A percentile compares a stretch with the other conserved stretches of the same genome.
Evolutionary conservation across 176 grass and related monocot species (phyloP).

Genomic region (Puya raimondii): DNA sequence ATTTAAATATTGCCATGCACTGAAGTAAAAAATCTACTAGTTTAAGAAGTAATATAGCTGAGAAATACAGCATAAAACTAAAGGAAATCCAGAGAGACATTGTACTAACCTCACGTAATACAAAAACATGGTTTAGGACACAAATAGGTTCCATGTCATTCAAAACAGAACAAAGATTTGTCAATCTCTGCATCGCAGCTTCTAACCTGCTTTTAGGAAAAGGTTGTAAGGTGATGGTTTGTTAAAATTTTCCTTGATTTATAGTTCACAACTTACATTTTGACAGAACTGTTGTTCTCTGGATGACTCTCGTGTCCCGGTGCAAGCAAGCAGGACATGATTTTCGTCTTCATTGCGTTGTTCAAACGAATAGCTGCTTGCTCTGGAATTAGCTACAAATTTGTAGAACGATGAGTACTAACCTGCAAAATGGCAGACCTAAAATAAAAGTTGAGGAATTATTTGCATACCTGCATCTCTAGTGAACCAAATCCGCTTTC

Average conservation of each 20-base stretch:
- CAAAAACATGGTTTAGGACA: slow-evolving; percentile 99
- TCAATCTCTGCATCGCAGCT: slow-evolving; percentile 94
- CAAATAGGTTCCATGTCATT: slow-evolving; percentile 99
- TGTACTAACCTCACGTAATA: slow-evolving; percentile 76
- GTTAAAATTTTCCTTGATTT: not conserved
- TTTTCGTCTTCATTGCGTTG: slow-evolving; percentile 64
- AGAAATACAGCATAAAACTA: not conserved
- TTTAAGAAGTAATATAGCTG: no score
- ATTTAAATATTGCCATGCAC: no score
- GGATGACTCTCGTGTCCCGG: slow-evolving; percentile 95
- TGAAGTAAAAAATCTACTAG: no score
- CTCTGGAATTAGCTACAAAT: slow-evolving; percentile 83
- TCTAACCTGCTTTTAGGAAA: slow-evolving; percentile 66
- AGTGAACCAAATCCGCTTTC: slow-evolving; percentile 97
- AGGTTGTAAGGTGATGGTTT: not conserved
- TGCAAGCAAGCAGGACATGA: slow-evolving; percentile 50
- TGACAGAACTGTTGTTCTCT: slow-evolving; percentile 87
- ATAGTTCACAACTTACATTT: slow-evolving; percentile 57
- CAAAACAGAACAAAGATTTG: slow-evolving; percentile 94
- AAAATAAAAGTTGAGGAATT: slow-evolving; percentile 1
- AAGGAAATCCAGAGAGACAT: slow-evolving; percentile 6
- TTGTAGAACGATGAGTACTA: not conserved
- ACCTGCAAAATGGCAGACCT: not conserved
- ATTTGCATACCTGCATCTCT: slow-evolving; percentile 84
- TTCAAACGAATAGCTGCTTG: slow-evolving; percentile 89